Evolutionary conservation across 164 flowering plant genomes (phyloP).

Genomic region (Aristolochia fimbriata): DNA sequence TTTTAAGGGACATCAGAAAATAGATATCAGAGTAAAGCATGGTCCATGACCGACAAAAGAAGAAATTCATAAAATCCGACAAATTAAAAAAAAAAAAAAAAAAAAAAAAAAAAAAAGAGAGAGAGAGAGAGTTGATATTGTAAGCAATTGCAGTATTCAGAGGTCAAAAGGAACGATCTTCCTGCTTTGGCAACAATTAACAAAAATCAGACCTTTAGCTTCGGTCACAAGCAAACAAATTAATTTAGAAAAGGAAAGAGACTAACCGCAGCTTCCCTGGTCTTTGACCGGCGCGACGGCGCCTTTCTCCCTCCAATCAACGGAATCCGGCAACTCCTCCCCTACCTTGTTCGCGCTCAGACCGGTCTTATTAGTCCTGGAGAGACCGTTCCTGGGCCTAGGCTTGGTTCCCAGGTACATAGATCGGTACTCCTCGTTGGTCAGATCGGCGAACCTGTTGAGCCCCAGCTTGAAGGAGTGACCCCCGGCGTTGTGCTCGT

Average conservation of each 20-base stretch:
- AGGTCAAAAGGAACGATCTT: too few species aligned
- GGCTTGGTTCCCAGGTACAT: conserved; percentile 45
- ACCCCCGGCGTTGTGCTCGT: conserved; percentile 50
- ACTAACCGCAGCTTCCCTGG: conserved; percentile 87
- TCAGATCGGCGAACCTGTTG: conserved; percentile 72
- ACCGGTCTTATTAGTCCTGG: conserved; percentile 23
- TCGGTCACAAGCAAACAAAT: background rate
- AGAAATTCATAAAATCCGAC: background rate
- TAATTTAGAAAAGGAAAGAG: background rate
- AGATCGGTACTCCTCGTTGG: conserved; percentile 62
- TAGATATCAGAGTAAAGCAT: too few species aligned
- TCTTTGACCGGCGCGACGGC: conserved; percentile 70
- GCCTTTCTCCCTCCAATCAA: conserved; percentile 83
- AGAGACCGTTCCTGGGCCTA: conserved; percentile 24
- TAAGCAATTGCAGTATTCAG: too few species aligned
- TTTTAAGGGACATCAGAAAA: too few species aligned
- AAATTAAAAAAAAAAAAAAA: background rate
- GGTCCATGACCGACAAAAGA: too few species aligned
- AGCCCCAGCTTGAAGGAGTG: conserved; percentile 51
- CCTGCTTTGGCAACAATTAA: background rate
- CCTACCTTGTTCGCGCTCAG: conserved; percentile 44
- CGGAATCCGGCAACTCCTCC: conserved; percentile 57
- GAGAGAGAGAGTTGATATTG: background rate
- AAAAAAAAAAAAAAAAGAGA: background rate
- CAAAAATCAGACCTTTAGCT: background rate